Percentiles rank a stretch among this genome's conserved stretches.
Conservation (phyloP, 129 eudicot genomes). For the sunflower (Helianthus annuus) region HanXRQr2.0-SUNRISE NC_035447.2:3443105-3443604, state of each 20-base stretch:
- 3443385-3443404: conserved; percentile 38
- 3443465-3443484: conserved; percentile 52
- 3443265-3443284: conserved; percentile 25
- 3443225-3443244: conserved; percentile 53
- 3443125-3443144: conserved; percentile 62
- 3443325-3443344: conserved; percentile 40
- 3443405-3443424: conserved; percentile 55
- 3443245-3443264: conserved; percentile 46
- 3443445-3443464: conserved; percentile 88
- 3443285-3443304: neutral
- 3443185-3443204: conserved; percentile 39
- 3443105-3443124: conserved; percentile 56
- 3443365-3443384: conserved; percentile 40
- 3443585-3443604: neutral
- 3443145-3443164: conserved; percentile 61
- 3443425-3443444: conserved; percentile 71
- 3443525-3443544: conserved; percentile 5
- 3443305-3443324: conserved; percentile 6
- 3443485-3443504: neutral
- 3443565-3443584: neutral
- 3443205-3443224: conserved; percentile 53
- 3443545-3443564: neutral
- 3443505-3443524: neutral
- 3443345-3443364: conserved; percentile 53
- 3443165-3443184: conserved; percentile 35